These are phyloP conservation scores for Scytalidium sp. DNA, from an alignment of 2,329 filamentous ascomycete species.

Conservation along the genomic window DNA sequence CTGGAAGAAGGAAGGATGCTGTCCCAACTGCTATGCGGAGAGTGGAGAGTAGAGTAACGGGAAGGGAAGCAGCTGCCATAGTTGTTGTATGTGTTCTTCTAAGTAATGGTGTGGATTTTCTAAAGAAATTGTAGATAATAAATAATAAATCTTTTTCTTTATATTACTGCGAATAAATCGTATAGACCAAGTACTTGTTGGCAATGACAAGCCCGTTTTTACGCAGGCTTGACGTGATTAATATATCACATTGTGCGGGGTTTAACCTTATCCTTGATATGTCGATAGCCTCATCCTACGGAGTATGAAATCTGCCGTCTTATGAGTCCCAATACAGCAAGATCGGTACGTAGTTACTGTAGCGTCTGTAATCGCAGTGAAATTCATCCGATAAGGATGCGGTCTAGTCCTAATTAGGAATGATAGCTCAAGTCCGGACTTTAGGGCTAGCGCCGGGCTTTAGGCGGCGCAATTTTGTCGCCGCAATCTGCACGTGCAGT, in stretches of 20 bases:
- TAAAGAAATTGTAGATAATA: no score
- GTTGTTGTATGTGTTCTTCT: background rate
- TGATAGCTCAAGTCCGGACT: background rate
- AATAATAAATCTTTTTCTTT: no score
- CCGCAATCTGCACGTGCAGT: background rate
- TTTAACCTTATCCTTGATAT: no score
- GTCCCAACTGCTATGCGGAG: conserved; percentile 4
- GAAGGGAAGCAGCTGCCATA: conserved; percentile 1
- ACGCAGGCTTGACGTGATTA: no score
- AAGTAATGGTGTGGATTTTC: no score
- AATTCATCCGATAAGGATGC: background rate
- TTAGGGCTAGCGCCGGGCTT: background rate
- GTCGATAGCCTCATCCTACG: background rate
- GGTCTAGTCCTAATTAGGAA: background rate
- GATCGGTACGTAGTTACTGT: no score
- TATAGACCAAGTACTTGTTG: no score
- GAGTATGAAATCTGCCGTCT: background rate
- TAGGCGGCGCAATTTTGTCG: background rate
- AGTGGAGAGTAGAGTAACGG: conserved; percentile 1
- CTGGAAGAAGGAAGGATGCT: conserved; percentile 5
- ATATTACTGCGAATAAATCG: no score
- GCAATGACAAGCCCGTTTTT: no score
- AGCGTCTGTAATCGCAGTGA: no score
- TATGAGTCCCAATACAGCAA: background rate
- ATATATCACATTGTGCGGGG: no score